These are phyloP conservation scores for Penicillium salamii DNA, from an alignment of 495 filamentous ascomycete genomes.

Conservation along the genomic window DNA sequence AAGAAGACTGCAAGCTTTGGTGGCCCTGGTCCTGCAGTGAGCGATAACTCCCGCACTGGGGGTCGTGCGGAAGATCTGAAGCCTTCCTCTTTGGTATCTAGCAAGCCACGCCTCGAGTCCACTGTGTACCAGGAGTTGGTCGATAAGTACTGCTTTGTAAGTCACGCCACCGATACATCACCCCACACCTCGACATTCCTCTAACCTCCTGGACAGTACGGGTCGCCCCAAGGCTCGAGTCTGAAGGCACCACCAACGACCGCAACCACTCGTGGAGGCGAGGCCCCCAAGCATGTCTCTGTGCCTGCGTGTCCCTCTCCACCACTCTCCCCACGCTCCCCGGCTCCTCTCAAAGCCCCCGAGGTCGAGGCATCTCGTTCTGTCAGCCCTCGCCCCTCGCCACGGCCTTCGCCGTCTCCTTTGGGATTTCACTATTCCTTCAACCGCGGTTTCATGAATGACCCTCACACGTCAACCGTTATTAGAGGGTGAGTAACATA, in stretches of 20 bases:
- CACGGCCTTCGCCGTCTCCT: conserved; percentile 34
- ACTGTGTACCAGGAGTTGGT: conserved; percentile 89
- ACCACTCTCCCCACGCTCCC: conserved; percentile 25
- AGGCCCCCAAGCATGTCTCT: conserved; percentile 11
- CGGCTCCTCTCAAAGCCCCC: conserved; percentile 17
- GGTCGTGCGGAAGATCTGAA: conserved; percentile 27
- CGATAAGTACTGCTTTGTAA: conserved; percentile 98
- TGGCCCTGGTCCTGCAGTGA: conserved; percentile 19
- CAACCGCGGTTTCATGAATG: conserved; percentile 40
- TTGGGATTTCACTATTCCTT: conserved; percentile 39
- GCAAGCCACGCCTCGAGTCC: conserved; percentile 72
- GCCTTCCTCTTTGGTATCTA: conserved; percentile 49
- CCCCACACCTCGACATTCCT: conserved; percentile 1
- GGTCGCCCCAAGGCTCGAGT: conserved; percentile 29
- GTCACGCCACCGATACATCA: conserved; percentile 41
- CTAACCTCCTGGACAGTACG: conserved; percentile 43
- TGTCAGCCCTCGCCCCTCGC: conserved; percentile 25
- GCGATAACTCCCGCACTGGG: conserved; percentile 14
- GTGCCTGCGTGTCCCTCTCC: conserved; percentile 17
- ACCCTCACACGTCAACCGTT: conserved; percentile 43
- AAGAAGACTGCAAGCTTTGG: conserved; percentile 11
- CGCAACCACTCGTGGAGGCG: conserved; percentile 13
- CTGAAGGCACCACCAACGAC: conserved; percentile 13
- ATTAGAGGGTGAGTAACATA: conserved; percentile 42
- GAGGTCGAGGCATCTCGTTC: conserved; percentile 12